These are phyloP conservation scores for Aspergillus sclerotioniger DNA, from an alignment of 495 filamentous ascomycete species.

Conservation along the genomic window DNA sequence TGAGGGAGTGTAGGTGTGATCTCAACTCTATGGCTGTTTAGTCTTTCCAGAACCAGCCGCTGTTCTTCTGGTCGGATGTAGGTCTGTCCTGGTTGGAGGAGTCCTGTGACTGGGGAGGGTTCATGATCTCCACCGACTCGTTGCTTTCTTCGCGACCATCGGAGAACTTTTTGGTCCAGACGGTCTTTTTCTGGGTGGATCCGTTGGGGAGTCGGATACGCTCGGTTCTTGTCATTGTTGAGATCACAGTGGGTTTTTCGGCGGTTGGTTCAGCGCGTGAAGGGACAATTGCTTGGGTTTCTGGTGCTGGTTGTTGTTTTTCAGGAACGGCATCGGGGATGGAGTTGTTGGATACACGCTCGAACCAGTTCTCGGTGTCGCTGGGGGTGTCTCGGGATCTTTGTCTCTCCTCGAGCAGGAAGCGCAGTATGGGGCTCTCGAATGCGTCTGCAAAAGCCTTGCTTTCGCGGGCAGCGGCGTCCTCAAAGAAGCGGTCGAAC, in stretches of 20 bases:
- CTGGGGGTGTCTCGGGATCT: constrained; percentile 11
- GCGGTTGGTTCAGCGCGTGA: constrained; percentile 1
- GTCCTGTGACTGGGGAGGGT: constrained; percentile 24
- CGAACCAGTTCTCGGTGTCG: constrained; percentile 31
- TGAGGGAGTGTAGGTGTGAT: not conserved
- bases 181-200: constrained; percentile 57
- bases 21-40: constrained; percentile 8
- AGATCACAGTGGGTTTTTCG: constrained; percentile 43
- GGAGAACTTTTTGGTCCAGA: constrained; percentile 58
- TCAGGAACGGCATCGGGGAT: constrained; percentile 23
- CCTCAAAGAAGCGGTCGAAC: constrained; percentile 45
- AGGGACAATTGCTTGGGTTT: not conserved
- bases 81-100: constrained; percentile 11
- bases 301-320: constrained; percentile 2
- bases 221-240: constrained; percentile 57
- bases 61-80: constrained; percentile 21
- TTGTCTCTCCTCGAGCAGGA: constrained; percentile 31
- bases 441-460: constrained; percentile 24
- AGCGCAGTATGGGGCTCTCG: constrained; percentile 36
- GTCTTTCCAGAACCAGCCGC: constrained; percentile 46
- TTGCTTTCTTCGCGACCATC: constrained; percentile 63
- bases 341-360: constrained; percentile 32
- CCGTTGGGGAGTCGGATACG: constrained; percentile 56
- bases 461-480: constrained; percentile 35
- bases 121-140: constrained; percentile 38